Evolutionary conservation across 202 grass and related monocot species (phyloP).

Genomic region (Hordeum pubiflorum): DNA sequence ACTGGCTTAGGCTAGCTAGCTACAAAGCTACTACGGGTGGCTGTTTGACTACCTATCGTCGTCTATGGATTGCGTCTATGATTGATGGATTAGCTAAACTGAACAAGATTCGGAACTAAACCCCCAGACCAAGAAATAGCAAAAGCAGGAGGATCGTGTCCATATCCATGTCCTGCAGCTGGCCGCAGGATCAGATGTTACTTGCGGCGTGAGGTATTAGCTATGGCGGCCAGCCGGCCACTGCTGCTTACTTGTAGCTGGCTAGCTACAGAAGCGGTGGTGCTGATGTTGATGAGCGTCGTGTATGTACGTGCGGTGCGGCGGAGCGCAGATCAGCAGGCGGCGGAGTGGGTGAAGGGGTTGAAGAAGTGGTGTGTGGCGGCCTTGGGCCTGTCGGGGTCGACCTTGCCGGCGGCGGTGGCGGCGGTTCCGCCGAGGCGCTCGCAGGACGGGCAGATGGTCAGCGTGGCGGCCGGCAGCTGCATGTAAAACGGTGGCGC

Average conservation of each 20-base stretch:
- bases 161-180: background rate
- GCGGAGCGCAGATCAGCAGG: conserved; percentile 31
- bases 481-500: conserved; percentile 62
- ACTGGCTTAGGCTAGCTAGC: background rate
- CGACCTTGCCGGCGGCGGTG: conserved; percentile 7
- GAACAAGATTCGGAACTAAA: background rate
- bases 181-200: conserved; percentile 6
- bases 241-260: background rate
- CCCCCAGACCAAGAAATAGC: conserved; percentile 29
- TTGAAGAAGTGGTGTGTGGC: conserved; percentile 76
- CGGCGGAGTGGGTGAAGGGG: conserved; percentile 72
- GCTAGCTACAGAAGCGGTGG: background rate
- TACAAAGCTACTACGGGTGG: conserved; percentile 14
- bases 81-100: conserved; percentile 25
- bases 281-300: background rate
- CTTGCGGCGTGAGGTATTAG: conserved; percentile 30
- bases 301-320: background rate
- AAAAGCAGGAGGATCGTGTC: background rate
- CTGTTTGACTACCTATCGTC: conserved; percentile 26
- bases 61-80: conserved; percentile 22
- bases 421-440: conserved; percentile 33
- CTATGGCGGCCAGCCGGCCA: background rate
- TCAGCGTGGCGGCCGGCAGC: conserved; percentile 65
- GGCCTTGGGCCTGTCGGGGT: conserved; percentile 35
- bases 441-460: conserved; percentile 83